Evolutionary conservation across 805 yeast genomes (phyloP).

Genomic region (Pichia heedii): DNA sequence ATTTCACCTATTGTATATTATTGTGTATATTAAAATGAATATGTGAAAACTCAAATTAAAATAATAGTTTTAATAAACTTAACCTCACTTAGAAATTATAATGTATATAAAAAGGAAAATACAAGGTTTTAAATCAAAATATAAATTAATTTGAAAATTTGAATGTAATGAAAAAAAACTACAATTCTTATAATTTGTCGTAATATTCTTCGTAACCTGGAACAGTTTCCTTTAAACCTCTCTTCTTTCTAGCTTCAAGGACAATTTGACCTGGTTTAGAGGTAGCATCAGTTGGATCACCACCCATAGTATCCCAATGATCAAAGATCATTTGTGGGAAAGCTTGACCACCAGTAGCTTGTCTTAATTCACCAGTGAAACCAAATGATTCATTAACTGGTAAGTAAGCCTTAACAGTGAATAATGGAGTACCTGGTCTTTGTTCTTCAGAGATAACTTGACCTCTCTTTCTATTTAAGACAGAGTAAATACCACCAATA

Average conservation of each 20-base stretch:
- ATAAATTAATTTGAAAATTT: background rate
- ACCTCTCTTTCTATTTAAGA: conserved; percentile 99
- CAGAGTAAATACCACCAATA: conserved; percentile 99
- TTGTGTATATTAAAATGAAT: too few species aligned
- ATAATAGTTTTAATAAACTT: background rate
- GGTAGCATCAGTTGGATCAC: conserved; percentile 88
- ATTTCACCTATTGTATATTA: too few species aligned
- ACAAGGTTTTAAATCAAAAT: conserved; percentile 9
- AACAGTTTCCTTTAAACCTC: conserved; percentile 93
- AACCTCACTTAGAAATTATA: conserved; percentile 1
- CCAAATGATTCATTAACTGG: conserved; percentile 99
- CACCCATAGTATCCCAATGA: conserved; percentile 89
- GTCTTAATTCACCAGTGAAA: conserved; percentile 99
- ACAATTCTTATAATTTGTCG: conserved; percentile 61
- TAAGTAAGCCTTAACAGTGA: conserved; percentile 99
- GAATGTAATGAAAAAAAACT: background rate
- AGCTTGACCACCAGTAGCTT: conserved; percentile 99
- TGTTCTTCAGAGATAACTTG: conserved; percentile 99
- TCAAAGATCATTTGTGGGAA: conserved; percentile 99
- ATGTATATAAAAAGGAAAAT: conserved; percentile 9
- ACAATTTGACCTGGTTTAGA: conserved; percentile 56
- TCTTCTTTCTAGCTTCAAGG: conserved; percentile 73
- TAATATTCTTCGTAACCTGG: conserved; percentile 99
- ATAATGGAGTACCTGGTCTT: conserved; percentile 99
- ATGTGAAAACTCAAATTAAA: too few species aligned